Conservation (phyloP, 768 basidiomycete species). For the Leccinum subgranulosum region DNA sequence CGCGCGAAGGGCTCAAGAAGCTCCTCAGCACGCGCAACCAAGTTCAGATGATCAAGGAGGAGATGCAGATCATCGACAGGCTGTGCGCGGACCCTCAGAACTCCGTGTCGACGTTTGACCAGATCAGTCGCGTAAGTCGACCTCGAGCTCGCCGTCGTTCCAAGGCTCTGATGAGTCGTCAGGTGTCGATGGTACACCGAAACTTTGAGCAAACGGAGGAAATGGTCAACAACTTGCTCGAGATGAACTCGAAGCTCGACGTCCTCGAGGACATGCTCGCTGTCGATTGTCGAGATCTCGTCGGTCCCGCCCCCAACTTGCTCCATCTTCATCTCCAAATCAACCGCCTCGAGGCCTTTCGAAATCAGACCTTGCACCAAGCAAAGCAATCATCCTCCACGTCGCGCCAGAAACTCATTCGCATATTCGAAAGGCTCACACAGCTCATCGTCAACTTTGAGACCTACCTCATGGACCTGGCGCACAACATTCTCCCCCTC, state of each 20-base stretch:
- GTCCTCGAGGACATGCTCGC: constrained; percentile 75
- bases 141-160: neutral
- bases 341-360: constrained; percentile 88
- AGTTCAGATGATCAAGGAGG: constrained; percentile 80
- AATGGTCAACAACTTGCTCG: constrained; percentile 91
- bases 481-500: constrained; percentile 73
- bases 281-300: constrained; percentile 69
- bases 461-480: constrained; percentile 74
- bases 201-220: constrained; percentile 95
- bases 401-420: constrained; percentile 63
- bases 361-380: constrained; percentile 92
- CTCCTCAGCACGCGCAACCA: constrained; percentile 73
- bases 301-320: constrained; percentile 85
- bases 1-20: constrained; percentile 81
- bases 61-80: constrained; percentile 78
- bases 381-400: constrained; percentile 77
- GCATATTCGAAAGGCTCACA: constrained; percentile 85
- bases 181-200: constrained; percentile 95
- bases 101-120: constrained; percentile 84
- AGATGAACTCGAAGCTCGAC: constrained; percentile 85
- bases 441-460: constrained; percentile 82
- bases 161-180: neutral
- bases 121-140: constrained; percentile 82
- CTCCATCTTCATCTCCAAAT: constrained; percentile 89
- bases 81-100: constrained; percentile 73